These are phyloP conservation scores for Mycena filopes DNA, from an alignment of 768 basidiomycete species.

Conservation along the genomic window DNA sequence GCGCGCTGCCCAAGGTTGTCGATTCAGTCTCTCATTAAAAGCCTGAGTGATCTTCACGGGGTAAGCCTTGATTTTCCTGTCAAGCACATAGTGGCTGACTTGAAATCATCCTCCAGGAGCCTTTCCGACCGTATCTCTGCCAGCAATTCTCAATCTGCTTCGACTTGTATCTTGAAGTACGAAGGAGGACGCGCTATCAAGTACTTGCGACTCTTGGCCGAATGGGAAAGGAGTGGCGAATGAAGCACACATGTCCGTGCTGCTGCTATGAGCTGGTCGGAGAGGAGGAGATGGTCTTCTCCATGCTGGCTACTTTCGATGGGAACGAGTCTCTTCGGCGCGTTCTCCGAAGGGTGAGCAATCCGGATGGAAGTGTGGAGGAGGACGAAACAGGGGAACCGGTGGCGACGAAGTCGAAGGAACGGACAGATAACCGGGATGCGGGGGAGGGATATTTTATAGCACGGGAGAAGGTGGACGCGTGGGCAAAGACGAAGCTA, in stretches of 20 bases:
- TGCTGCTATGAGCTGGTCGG: slow-evolving; percentile 37
- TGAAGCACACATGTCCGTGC: slow-evolving; percentile 39
- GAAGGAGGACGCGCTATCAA: slow-evolving; percentile 12
- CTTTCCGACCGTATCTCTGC: slow-evolving; percentile 24
- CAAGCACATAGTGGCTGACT: too few species aligned
- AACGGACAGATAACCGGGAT: too few species aligned
- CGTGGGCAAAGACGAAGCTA: too few species aligned
- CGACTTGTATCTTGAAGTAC: slow-evolving; percentile 33
- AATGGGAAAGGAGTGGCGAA: slow-evolving; percentile 32
- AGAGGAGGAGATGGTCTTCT: slow-evolving; percentile 34
- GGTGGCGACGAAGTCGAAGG: too few species aligned
- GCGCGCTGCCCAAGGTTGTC: background rate
- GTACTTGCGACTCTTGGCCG: slow-evolving; percentile 31
- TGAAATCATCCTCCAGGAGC: background rate
- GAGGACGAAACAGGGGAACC: too few species aligned
- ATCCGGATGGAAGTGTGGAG: too few species aligned
- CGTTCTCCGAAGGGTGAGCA: too few species aligned
- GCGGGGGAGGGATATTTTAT: too few species aligned
- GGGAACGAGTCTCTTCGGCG: slow-evolving; percentile 39
- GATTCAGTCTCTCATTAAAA: background rate
- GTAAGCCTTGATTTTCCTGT: background rate
- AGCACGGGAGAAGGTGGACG: too few species aligned
- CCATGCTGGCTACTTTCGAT: slow-evolving; percentile 37
- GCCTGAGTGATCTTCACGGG: slow-evolving; percentile 5
- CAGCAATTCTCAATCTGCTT: slow-evolving; percentile 33